Base-by-base conservation (phyloP, 129 eudicot genomes). In the Mikania micrantha region DNA sequence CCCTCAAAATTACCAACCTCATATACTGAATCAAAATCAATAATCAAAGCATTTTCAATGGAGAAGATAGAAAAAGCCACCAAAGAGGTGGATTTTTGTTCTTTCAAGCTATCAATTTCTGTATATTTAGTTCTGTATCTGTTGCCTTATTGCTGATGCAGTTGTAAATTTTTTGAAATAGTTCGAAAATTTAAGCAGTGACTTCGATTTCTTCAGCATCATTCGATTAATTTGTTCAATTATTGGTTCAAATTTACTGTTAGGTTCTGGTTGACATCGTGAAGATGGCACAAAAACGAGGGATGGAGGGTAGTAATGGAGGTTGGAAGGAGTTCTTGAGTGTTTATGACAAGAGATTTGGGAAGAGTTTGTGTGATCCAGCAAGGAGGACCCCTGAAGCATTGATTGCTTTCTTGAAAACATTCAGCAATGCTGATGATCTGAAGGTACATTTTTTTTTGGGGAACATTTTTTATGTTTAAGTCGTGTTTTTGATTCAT, bases 321-420 rank as follows among this genome's bases (percentile, higher is more conserved):
- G 82, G 60, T 4, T 94, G 99, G 99, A 94, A 94, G 80, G 93
- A 94, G 15, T 94, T 94, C 36, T 71, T 94, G 64, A 76, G 72
- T 45, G 73, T 67, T 56, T 58, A 83, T 40, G 99, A 90, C 58
- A 93, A 77, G 67, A 79, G 81, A 63, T 28, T 84, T 66, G 99
- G 99, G 15, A 71, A 82, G 22, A 89, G 90, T 57, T 69, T 83
- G 93, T 83, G 97, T 74, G 99, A 94, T 74, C 99, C 99, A 0
- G 81, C 93, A 19, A 82, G 77, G 49, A 87, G 97, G 80, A 15
- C 90, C 0, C 64, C 72, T 65, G 94, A 87, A 7, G 74, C 71
- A 0, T 76, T 94, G 77, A 40, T 75, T 71, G 85, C 90, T 22
- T 94, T 94, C 61, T 76, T 94, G 39, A 79, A 83, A 7, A 85